Base-by-base conservation (phyloP, 2,329 filamentous ascomycete species). In the Graphilbum fragrans region DNA sequence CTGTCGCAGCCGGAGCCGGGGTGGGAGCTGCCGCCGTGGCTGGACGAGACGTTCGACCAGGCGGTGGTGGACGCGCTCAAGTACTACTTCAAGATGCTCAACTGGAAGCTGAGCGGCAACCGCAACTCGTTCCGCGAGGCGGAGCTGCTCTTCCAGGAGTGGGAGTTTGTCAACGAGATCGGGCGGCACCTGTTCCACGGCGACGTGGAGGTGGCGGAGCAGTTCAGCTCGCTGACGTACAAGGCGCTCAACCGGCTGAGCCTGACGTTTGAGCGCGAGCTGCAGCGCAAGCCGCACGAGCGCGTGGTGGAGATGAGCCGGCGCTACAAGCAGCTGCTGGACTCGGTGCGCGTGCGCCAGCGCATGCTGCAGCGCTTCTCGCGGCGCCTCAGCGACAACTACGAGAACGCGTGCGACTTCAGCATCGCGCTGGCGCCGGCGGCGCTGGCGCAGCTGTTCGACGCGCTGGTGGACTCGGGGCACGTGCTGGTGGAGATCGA, bases 61-160 rank as follows among this genome's bases (percentile, higher is more conserved):
- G 86, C 93, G 17, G 86, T 96, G 10, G 64, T 98, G 35, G 90
- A 95, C 54, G 88, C 90, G 1, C 68, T 98, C 51, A 93, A 90
- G 58, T 96, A 94, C 60, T 98, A 98, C 62, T 98, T 98, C 71
- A 92, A 90, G 59, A 88, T 98, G 74, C 69, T 98, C 35, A 95
- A 96, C 57, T 96, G 88, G 86, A 96, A 96, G 60, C 68, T 98
- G 41, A 88, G 84, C 52, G 86, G 87, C 42, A 96, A 96, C 67
- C 96, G 95, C 60, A 98, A 96, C 63, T 95, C 88, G 0, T 98
- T 98, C 72, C 96, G 96, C 57, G 92, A 98, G 60, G 92, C 92
- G 7, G 92, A 98, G 66, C 82, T 98, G 49, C 66, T 98, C 37
- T 93, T 95, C 57, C 87, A 94, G 54, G 92, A 98, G 61, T 98